Evolutionary conservation across 805 yeast genomes (phyloP).

Genomic region (Cyberlindnera euphorbiae): DNA sequence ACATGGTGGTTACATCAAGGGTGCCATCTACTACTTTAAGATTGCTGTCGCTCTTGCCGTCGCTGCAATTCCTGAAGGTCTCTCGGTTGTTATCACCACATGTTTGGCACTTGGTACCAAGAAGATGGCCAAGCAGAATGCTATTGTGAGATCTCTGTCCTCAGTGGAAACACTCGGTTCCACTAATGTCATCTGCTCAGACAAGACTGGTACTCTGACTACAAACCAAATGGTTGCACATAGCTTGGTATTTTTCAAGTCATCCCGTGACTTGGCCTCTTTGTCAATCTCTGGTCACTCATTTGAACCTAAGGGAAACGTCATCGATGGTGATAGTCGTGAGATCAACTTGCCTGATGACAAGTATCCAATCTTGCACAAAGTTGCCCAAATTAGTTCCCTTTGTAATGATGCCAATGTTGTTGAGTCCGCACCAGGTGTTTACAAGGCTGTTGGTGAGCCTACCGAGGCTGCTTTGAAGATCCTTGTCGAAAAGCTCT

Average conservation of each 20-base stretch:
- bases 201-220: constrained; percentile 46
- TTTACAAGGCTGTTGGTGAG: constrained; percentile 38
- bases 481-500: constrained; percentile 33
- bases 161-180: constrained; percentile 58
- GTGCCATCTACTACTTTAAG: constrained; percentile 46
- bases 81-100: constrained; percentile 48
- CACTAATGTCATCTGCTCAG: constrained; percentile 43
- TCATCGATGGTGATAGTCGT: constrained; percentile 23
- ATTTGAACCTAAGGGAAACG: constrained; percentile 26
- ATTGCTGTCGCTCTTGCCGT: constrained; percentile 46
- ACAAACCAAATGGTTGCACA: constrained; percentile 45
- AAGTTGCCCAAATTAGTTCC: constrained; percentile 27
- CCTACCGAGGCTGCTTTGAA: constrained; percentile 54
- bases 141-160: constrained; percentile 43
- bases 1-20: constrained; percentile 39
- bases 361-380: constrained; percentile 30
- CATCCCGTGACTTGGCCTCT: constrained; percentile 24
- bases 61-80: constrained; percentile 51
- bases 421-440: constrained; percentile 29
- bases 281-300: constrained; percentile 38
- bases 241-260: constrained; percentile 29
- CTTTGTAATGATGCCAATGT: constrained; percentile 36
- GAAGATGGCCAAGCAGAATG: constrained; percentile 43
- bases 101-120: constrained; percentile 46
- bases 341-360: constrained; percentile 31